Evolutionary conservation across 148 eudicot genomes (phyloP), one percentile per base, ranked within the genome.

Genomic region (Rhododendron mucronatum): DNA sequence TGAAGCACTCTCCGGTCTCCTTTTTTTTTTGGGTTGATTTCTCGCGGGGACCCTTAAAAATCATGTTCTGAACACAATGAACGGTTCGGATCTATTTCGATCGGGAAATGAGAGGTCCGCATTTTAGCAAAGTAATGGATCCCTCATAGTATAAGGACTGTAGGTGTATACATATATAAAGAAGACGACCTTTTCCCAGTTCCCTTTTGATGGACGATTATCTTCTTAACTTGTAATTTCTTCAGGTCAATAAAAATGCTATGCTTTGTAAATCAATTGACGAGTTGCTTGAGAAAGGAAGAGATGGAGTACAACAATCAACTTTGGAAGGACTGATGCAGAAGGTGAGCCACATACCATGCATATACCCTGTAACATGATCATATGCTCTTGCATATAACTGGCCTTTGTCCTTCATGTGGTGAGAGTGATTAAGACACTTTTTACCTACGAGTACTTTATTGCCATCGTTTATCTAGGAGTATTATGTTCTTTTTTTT

Each of bases 221-320:
- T 44, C 86, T 61, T 20, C 82, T 77, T 83, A 79, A 75, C 39
- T 82, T 18, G 30, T 83, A 15, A 84, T 74, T 45, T 82, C 83
- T 85, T 89, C 94, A 96, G 99, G 94, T 95, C 23, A 92, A 89
- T 74, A 96, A 92, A 86, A 96, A 96, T 92, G 97, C 95, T 33
- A 81, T 82, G 82, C 90, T 96, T 65, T 92, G 91, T 93, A 93
- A 89, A 88, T 90, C 97, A 13, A 90, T 96, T 75, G 99, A 96
- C 67, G 93, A 94, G 83, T 85, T 96, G 65, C 91, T 95, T 87
- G 89, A 89, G 87, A 89, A 93, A 82, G 95, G 93, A 86, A 88
- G 88, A 75, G 91, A 90, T 84, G 90, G 84, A 85, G 87, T 94
- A 13, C 90, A 92, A 44, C 86, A 82, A 51, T 86, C 95, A 30